Percentiles rank a stretch among this genome's conserved stretches.
Conservation (phyloP, 495 filamentous ascomycete species). For the Margaritispora aquatica region DNA sequence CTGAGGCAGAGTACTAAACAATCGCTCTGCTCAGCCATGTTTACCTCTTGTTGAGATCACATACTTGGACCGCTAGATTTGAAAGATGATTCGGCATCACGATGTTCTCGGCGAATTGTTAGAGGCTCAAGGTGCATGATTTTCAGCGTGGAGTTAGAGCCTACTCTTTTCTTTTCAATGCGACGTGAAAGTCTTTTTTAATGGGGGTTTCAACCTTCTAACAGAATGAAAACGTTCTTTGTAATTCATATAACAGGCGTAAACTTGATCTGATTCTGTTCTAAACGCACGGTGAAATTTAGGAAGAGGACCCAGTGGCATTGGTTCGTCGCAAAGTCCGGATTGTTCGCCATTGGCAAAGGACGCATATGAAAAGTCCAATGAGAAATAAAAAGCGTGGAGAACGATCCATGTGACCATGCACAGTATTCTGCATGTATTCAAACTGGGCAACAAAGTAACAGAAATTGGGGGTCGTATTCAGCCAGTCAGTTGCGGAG, state of each 20-base stretch:
- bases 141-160: conserved; percentile 21
- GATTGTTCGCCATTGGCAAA: neutral
- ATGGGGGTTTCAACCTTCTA: conserved; percentile 11
- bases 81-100: conserved; percentile 20
- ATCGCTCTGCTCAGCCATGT: conserved; percentile 11
- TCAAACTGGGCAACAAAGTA: conserved; percentile 4
- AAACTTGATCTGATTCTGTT: neutral
- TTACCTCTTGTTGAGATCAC: conserved; percentile 22
- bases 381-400: conserved; percentile 1
- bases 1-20: conserved; percentile 91
- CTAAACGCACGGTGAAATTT: neutral
- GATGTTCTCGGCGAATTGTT: conserved; percentile 19
- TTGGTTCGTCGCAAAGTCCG: neutral
- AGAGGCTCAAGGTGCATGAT: conserved; percentile 15
- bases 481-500: neutral
- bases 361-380: conserved; percentile 1
- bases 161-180: conserved; percentile 17
- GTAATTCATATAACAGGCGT: conserved; percentile 13
- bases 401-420: conserved; percentile 12
- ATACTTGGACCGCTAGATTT: conserved; percentile 26
- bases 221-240: conserved; percentile 19
- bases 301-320: neutral
- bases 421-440: conserved; percentile 3
- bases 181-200: conserved; percentile 6
- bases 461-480: conserved; percentile 10